A percentile compares a stretch with the other conserved stretches of the same genome.
Evolutionary conservation across 176 grass and related monocot species (phyloP).

Genomic region (Cenchrus purpureus): DNA sequence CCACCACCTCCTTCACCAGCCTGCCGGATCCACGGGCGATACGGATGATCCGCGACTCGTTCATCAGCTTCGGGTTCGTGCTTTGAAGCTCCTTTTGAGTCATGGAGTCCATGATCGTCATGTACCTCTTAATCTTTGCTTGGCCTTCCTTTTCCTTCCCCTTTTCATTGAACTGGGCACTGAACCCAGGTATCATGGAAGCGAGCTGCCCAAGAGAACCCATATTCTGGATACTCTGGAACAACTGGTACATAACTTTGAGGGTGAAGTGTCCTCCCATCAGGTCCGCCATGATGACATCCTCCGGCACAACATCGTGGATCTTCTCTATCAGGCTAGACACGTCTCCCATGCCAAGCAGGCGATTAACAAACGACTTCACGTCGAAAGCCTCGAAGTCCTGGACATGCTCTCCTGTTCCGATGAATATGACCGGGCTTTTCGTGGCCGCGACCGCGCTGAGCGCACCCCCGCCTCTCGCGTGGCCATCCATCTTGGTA

Average conservation of each 20-base stretch:
- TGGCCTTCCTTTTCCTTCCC: conserved; percentile 82
- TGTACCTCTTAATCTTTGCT: conserved; percentile 79
- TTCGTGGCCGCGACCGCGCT: conserved; percentile 87
- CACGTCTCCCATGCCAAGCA: conserved; percentile 85
- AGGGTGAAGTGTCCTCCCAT: conserved; percentile 72
- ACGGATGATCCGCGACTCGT: conserved; percentile 56
- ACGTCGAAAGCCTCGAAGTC: conserved; percentile 82
- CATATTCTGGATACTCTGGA: conserved; percentile 73
- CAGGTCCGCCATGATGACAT: conserved; percentile 12
- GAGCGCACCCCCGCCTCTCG: conserved; percentile 84
- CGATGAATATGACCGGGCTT: conserved; percentile 88
- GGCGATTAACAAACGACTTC: conserved; percentile 77
- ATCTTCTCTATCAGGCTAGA: conserved; percentile 78
- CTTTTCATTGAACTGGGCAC: conserved; percentile 70
- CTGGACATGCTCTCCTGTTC: conserved; percentile 81
- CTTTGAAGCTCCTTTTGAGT: conserved; percentile 70
- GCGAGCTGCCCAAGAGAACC: conserved; percentile 77
- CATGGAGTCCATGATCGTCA: conserved; percentile 94
- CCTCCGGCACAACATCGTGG: conserved; percentile 67
- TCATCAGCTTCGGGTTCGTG: conserved; percentile 81
- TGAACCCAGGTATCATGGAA: conserved; percentile 80
- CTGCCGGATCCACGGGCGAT: conserved; percentile 66
- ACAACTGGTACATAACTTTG: conserved; percentile 61
- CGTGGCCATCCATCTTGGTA: conserved; percentile 95
- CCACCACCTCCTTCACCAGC: conserved; percentile 56